A percentile compares a stretch with the other conserved stretches of the same genome.
phyloP scores from a whole-genome alignment of 257 asterid species.

The Solanum gracilifrons region DNA sequence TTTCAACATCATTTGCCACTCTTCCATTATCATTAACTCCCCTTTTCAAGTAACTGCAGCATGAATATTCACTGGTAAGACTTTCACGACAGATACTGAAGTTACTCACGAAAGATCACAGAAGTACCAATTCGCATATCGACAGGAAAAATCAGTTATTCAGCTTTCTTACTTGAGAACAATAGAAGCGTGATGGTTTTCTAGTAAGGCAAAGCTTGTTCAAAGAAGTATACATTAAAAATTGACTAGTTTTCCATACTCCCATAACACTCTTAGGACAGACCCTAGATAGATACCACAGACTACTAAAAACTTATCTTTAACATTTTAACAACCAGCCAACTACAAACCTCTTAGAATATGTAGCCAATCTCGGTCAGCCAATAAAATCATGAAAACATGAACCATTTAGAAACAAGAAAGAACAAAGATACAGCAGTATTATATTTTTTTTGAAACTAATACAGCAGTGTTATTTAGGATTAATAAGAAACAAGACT shows the following conservation, averaged over 20 bases:
- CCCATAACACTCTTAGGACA: neutral
- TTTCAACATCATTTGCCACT: slow-evolving; percentile 99
- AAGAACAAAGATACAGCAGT: neutral
- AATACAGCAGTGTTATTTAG: neutral
- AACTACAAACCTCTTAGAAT: neutral
- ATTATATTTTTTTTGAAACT: neutral
- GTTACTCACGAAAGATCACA: neutral
- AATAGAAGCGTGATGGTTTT: neutral
- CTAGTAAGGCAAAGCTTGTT: neutral
- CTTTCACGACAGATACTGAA: neutral
- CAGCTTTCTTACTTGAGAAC: neutral
- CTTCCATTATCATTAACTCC: slow-evolving; percentile 98
- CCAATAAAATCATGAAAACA: neutral
- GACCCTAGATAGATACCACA: neutral
- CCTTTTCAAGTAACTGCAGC: slow-evolving; percentile 81
- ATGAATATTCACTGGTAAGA: slow-evolving; percentile 1
- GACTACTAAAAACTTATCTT: neutral
- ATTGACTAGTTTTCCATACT: neutral
- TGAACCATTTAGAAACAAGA: neutral
- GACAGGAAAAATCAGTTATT: neutral
- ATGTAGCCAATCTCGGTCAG: neutral
- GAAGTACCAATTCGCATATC: neutral
- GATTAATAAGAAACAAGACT: neutral
- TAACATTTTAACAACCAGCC: neutral
- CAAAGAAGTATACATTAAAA: neutral